Evolutionary conservation across 225 moss, liverwort and hornwort genomes (phyloP).

Genomic region (Rhytidiadelphus loreus): DNA sequence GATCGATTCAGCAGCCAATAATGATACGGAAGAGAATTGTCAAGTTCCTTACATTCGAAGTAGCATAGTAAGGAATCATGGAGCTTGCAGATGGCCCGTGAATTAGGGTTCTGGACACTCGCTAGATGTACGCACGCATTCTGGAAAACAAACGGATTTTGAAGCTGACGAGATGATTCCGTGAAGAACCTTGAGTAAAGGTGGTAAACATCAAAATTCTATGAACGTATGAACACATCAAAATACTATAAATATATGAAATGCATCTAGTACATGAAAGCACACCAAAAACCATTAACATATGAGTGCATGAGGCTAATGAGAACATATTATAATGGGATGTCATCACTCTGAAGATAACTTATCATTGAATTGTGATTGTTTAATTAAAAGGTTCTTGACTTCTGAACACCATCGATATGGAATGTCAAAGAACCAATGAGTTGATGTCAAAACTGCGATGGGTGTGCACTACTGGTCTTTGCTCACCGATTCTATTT

Average conservation of each 20-base stretch:
- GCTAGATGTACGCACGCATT: neutral
- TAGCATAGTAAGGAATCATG: neutral
- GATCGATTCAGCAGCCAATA: neutral
- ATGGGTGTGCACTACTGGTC: neutral
- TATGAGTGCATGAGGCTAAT: neutral
- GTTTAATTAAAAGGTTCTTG: neutral
- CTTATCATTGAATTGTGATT: neutral
- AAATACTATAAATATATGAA: too few relatives aligned
- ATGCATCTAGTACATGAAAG: neutral
- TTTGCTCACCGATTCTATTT: neutral
- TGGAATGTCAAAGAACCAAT: neutral
- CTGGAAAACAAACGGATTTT: neutral
- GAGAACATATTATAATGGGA: neutral
- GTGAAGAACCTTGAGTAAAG: neutral
- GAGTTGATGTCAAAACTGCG: neutral
- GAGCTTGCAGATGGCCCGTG: neutral
- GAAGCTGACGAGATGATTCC: neutral
- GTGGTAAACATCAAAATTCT: neutral
- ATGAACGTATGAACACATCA: neutral
- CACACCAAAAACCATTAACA: neutral
- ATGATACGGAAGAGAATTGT: neutral
- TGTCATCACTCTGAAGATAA: neutral
- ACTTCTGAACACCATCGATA: neutral
- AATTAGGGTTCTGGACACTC: neutral
- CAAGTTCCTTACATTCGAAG: neutral